Evolutionary conservation across 169 alveolate species (phyloP), one percentile per base, ranked within the genome.

Genomic region (Besnoitia besnoiti): DNA sequence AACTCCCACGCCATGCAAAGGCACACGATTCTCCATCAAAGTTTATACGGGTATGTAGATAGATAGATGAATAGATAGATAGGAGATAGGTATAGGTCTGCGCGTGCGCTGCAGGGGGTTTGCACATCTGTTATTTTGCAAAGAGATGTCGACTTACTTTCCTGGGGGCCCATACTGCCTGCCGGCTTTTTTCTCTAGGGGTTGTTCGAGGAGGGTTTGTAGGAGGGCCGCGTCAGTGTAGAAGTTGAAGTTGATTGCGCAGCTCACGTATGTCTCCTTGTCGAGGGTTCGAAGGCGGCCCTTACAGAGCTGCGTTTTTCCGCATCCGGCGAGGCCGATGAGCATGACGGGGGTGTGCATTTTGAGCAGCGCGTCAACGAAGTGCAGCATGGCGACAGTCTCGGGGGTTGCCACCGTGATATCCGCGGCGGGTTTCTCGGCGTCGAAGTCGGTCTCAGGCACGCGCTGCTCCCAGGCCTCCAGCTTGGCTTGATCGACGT

Each of bases 311-410:
- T 97, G 97, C 77, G 99, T 98, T 93, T 98, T 98, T 91, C 99
- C 99, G 96, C 99, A 97, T n/a, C 99, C 99, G 35, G 99, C 98
- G 93, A 96, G 95, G 82, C 99, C 99, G 85, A 97, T 97, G 93
- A 97, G 95, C 95, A 98, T 96, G 77, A 98, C 96, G 14, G 98
- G 97, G 79, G 97, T 97, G 47, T 97, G 97, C 21, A 98, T 96
- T 49, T 93, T 93, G 44, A 97, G 94, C 94, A 97, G 95, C 50
- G 97, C 96, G 93, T 95, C 96, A 97, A 97, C 97, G 92, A 98
- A 93, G 93, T 96, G 97, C 24, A 97, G 95, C 93, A 97, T 96
- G n/a, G 99, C 97, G 47, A 97, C 95, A 49, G 99, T 98, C 96
- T 97, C 99, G 61, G 97, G 96, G 44, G 98, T 96, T 59, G 99